A percentile compares a stretch with the other conserved stretches of the same genome.
Conservation (phyloP, 441 rosid genomes). For the Erysimum pusillum region DNA sequence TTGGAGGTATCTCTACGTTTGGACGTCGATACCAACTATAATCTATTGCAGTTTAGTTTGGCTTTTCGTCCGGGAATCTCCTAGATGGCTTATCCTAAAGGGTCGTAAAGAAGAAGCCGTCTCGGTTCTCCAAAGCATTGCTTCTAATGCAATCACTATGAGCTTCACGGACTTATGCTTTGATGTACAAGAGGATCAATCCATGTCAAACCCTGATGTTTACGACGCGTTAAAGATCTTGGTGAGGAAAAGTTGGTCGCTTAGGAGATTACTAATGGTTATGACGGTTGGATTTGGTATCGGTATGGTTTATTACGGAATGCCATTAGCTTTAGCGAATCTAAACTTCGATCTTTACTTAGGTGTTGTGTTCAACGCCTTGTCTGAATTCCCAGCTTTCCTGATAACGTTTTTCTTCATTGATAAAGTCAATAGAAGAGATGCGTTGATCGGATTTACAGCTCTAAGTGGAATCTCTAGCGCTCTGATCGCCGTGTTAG, state of each 20-base stretch:
- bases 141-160: slow-evolving; percentile 38
- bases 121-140: slow-evolving; percentile 51
- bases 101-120: slow-evolving; percentile 70
- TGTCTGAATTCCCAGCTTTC: slow-evolving; percentile 68
- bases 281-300: slow-evolving; percentile 61
- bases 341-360: slow-evolving; percentile 65
- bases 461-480: slow-evolving; percentile 59
- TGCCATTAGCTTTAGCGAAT: slow-evolving; percentile 73
- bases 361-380: slow-evolving; percentile 67
- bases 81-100: slow-evolving; percentile 72
- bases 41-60: slow-evolving; percentile 52
- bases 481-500: slow-evolving; percentile 45
- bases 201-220: slow-evolving; percentile 44
- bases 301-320: slow-evolving; percentile 76
- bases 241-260: slow-evolving; percentile 61
- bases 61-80: slow-evolving; percentile 66
- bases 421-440: slow-evolving; percentile 54
- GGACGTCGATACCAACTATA: slow-evolving; percentile 65
- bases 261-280: slow-evolving; percentile 49
- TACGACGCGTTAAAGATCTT: slow-evolving; percentile 61
- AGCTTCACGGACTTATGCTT: slow-evolving; percentile 46
- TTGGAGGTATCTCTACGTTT: slow-evolving; percentile 71
- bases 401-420: slow-evolving; percentile 57
- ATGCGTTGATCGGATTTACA: slow-evolving; percentile 57
- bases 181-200: slow-evolving; percentile 44